Base-by-base conservation (phyloP, 108 stramenopile species). In the Epipyxis sp. region DNA sequence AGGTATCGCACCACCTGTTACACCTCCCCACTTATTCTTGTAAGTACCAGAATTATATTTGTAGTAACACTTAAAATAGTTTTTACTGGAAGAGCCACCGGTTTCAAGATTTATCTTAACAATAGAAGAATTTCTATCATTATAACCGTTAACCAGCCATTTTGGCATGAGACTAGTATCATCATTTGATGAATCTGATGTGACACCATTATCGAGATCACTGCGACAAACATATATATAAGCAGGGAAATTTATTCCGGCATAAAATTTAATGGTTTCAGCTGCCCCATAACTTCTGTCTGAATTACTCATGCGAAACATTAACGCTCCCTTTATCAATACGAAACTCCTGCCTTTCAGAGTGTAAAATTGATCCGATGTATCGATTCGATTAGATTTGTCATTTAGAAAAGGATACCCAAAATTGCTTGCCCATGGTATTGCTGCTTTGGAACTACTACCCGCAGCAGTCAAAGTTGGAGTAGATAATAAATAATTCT, bases 11-110 rank as follows among this genome's bases (percentile, higher is more conserved):
- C 34, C 71, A 6, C 13, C 3, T 10, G 20, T 6, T 37, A 74
- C 50, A 34, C 71, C 71, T 29, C 71, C 71, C 71, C 71, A 74
- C 6, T 42, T 13, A 42, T 74, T 74, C 50, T 74, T 74, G 3
- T 27, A 16, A 32, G 71, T 74, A 6, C 71, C 71, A 37, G 44
- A 13, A 32, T 42, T 25, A 27, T 39, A 6, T 6, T 39, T 6
- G 25, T 10, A 6, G 25, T 13, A 74, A 32, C 71, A 74, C 3
- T 27, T 10, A 37, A 74, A 74, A 27, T 54, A 29, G 25, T 54
- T 42, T 6, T 6, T 50, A 20, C 13, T 50, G 6, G 46, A 50
- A 6, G 13, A 13, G 40, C 41, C 65, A 20, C 40, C 29, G 65
- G 20, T 37, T 16, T 16, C 20, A 10, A 37, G 16, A 30, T 43